Conservation (phyloP, 345 rosid species). For the Boechera stricta region DNA sequence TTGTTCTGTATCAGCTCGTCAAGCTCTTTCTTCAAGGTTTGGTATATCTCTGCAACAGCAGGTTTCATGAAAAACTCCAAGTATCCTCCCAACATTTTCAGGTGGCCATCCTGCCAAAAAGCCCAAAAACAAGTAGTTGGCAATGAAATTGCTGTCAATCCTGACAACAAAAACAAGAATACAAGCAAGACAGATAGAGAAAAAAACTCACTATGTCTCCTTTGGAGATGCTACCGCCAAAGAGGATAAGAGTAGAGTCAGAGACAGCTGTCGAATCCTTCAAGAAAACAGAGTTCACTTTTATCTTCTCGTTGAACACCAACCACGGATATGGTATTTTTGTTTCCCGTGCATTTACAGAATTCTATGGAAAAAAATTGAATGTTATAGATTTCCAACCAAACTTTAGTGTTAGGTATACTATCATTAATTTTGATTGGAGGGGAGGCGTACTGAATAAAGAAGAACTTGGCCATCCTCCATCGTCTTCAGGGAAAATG, state of each 20-base stretch:
- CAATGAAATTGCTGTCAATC: background rate
- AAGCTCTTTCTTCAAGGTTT: constrained; percentile 71
- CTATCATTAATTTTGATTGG: constrained; percentile 3
- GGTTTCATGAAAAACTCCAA: constrained; percentile 87
- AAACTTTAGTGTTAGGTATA: constrained; percentile 14
- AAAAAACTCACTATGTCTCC: constrained; percentile 62
- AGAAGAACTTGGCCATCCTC: constrained; percentile 94
- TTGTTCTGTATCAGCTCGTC: constrained; percentile 78
- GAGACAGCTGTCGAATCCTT: constrained; percentile 94
- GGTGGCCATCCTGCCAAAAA: constrained; percentile 72
- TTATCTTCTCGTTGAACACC: constrained; percentile 92
- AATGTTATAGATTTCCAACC: constrained; percentile 22
- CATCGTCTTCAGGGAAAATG: constrained; percentile 92
- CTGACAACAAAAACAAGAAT: constrained; percentile 16
- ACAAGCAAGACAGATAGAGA: constrained; percentile 31
- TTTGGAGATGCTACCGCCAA: constrained; percentile 77
- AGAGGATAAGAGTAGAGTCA: constrained; percentile 79
- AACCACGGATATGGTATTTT: constrained; percentile 88
- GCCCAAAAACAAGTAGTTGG: constrained; percentile 21
- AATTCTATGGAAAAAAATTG: constrained; percentile 57
- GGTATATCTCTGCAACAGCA: constrained; percentile 65
- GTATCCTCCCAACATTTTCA: constrained; percentile 94
- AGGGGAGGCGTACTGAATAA: constrained; percentile 62
- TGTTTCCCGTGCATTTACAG: constrained; percentile 78
- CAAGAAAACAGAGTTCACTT: constrained; percentile 86